phyloP scores from a whole-genome alignment of 2,329 filamentous ascomycete genomes.

The Neonectria hederae region DNA sequence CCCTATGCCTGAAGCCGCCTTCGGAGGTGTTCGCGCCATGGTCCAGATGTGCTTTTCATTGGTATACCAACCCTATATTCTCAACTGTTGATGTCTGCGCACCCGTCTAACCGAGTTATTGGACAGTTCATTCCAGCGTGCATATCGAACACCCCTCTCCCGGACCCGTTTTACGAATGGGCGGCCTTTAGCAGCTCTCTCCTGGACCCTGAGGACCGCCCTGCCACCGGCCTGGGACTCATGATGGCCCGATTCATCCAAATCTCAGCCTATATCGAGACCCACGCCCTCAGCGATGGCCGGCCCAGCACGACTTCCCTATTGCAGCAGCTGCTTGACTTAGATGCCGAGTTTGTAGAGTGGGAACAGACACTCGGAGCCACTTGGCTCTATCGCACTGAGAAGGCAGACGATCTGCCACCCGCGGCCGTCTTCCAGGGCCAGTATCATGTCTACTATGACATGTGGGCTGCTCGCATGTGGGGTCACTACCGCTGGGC shows the following conservation, averaged over 20 bases:
- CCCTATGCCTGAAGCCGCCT: conserved; percentile 49
- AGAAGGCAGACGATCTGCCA: conserved; percentile 47
- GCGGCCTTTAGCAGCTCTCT: conserved; percentile 50
- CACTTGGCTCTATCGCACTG: conserved; percentile 51
- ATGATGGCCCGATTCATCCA: conserved; percentile 53
- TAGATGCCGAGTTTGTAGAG: conserved; percentile 52
- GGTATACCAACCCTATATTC: conserved; percentile 48
- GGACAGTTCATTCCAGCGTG: conserved; percentile 57
- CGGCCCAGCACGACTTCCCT: conserved; percentile 46
- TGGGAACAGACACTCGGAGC: conserved; percentile 50
- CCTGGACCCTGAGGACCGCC: conserved; percentile 50
- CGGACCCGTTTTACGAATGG: conserved; percentile 55
- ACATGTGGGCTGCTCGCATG: conserved; percentile 62
- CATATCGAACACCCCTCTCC: conserved; percentile 51
- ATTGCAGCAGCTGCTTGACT: conserved; percentile 51
- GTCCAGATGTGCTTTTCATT: conserved; percentile 66
- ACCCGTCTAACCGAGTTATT: conserved; percentile 19
- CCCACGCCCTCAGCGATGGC: conserved; percentile 50
- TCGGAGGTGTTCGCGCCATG: conserved; percentile 61
- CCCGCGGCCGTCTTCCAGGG: conserved; percentile 58
- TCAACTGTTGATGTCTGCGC: not conserved
- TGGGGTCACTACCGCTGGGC: conserved; percentile 70
- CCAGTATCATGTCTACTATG: conserved; percentile 64
- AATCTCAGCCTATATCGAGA: conserved; percentile 49
- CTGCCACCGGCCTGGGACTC: conserved; percentile 53